A percentile compares a stretch with the other conserved stretches of the same genome.
These are phyloP conservation scores for Tylopilus vinaceipallidus DNA, from an alignment of 768 basidiomycete genomes.

Conservation along the genomic window DNA sequence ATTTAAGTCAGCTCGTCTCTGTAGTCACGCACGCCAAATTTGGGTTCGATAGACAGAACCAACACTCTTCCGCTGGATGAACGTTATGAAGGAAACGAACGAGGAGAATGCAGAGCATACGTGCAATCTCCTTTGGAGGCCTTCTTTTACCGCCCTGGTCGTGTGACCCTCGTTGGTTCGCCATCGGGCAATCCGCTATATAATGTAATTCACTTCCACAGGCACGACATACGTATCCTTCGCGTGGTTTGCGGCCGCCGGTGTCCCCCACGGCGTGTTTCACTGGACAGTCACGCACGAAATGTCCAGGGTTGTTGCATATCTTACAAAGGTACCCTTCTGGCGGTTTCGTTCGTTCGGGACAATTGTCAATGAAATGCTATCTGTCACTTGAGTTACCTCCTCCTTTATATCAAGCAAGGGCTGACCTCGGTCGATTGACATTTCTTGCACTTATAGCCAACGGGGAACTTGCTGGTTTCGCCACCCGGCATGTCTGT, in stretches of 20 bases:
- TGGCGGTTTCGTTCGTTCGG: slow-evolving; percentile 70
- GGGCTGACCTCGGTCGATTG: slow-evolving; percentile 65
- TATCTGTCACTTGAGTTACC: slow-evolving; percentile 27
- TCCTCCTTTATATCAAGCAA: neutral
- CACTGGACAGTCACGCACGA: slow-evolving; percentile 86
- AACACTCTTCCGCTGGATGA: slow-evolving; percentile 81
- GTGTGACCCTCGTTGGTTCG: slow-evolving; percentile 47
- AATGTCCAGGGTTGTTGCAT: slow-evolving; percentile 83
- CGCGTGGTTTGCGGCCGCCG: slow-evolving; percentile 76
- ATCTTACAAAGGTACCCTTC: slow-evolving; percentile 87
- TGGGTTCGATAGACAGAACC: slow-evolving; percentile 98
- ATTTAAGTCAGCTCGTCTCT: neutral
- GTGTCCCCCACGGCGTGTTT: slow-evolving; percentile 77
- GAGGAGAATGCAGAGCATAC: slow-evolving; percentile 46
- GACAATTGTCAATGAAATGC: slow-evolving; percentile 79
- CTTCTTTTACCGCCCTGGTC: slow-evolving; percentile 37
- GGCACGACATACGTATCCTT: slow-evolving; percentile 88
- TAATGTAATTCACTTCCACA: slow-evolving; percentile 87
- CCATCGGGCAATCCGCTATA: slow-evolving; percentile 81
- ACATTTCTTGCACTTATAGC: slow-evolving; percentile 78
- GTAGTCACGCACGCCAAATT: slow-evolving; percentile 65
- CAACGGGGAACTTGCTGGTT: slow-evolving; percentile 58
- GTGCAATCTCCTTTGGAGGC: slow-evolving; percentile 75
- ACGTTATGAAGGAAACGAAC: neutral
- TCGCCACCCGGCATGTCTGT: slow-evolving; percentile 35